A percentile compares a stretch with the other conserved stretches of the same genome.
These are phyloP conservation scores for Chytridium lagenaria DNA, from an alignment of 371 early-diverging fungal genomes.

Conservation along the genomic window DNA sequence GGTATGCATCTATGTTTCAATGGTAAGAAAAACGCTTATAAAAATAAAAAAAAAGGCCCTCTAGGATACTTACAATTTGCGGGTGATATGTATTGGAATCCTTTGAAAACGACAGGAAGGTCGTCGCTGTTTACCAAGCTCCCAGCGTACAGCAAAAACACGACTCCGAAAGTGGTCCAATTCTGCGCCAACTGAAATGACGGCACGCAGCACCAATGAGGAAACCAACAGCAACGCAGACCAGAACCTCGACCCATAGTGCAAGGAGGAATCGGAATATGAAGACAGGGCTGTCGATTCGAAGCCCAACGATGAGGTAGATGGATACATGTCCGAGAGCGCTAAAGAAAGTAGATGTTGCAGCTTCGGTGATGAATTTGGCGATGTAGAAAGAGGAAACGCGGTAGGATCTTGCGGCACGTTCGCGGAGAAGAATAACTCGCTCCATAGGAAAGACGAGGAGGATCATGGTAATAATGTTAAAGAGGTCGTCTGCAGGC, in stretches of 20 bases:
- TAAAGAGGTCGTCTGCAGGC: too few relatives aligned
- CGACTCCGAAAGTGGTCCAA: slow-evolving; percentile 47
- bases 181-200: slow-evolving; percentile 53
- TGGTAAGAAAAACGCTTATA: background rate
- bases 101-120: slow-evolving; percentile 45
- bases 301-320: slow-evolving; percentile 49
- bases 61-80: slow-evolving; percentile 30
- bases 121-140: slow-evolving; percentile 50
- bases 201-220: slow-evolving; percentile 43
- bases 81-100: slow-evolving; percentile 51
- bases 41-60: background rate
- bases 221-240: slow-evolving; percentile 45
- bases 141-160: slow-evolving; percentile 60
- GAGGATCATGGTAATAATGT: slow-evolving; percentile 46
- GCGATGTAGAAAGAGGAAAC: slow-evolving; percentile 21
- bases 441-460: slow-evolving; percentile 25
- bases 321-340: slow-evolving; percentile 31
- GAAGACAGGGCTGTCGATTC: background rate
- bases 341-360: slow-evolving; percentile 20
- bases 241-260: slow-evolving; percentile 30
- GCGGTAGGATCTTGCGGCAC: slow-evolving; percentile 19
- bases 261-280: background rate
- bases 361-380: slow-evolving; percentile 38
- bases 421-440: slow-evolving; percentile 21
- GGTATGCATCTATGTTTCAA: slow-evolving; percentile 31